These are phyloP conservation scores for Trichoderma sp. DNA, from an alignment of 2,329 filamentous ascomycete species.

Conservation along the genomic window DNA sequence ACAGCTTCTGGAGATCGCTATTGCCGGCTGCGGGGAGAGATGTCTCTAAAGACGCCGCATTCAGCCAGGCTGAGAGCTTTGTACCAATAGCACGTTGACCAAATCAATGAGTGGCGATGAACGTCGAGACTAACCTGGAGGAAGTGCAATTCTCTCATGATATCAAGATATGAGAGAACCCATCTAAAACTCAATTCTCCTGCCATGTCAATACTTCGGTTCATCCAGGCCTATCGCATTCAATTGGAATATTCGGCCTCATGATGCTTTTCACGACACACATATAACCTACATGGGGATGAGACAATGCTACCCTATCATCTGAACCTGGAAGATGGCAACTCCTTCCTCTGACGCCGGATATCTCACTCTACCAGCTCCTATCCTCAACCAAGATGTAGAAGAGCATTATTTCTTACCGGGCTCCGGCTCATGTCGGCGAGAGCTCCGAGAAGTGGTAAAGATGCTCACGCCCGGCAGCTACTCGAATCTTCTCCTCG, in stretches of 20 bases:
- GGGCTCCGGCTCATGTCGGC: neutral
- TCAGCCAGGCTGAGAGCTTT: neutral
- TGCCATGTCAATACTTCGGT: neutral
- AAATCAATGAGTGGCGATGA: neutral
- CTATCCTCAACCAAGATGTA: neutral
- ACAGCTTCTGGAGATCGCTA: neutral
- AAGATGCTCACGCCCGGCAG: constrained; percentile 18
- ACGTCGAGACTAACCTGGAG: neutral
- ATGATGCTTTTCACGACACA: neutral
- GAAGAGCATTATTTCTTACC: constrained; percentile 1
- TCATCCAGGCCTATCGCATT: no score
- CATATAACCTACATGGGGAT: neutral
- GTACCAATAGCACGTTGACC: neutral
- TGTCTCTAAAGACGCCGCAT: neutral
- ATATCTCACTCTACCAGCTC: neutral
- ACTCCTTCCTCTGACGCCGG: no score
- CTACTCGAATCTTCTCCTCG: constrained; percentile 20
- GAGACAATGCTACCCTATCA: neutral
- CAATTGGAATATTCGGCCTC: no score
- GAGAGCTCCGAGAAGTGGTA: neutral
- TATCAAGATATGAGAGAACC: neutral
- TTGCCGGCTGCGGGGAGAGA: constrained; percentile 3
- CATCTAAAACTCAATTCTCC: constrained; percentile 4
- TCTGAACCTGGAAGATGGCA: neutral
- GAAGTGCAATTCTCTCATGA: neutral